Evolutionary conservation across 768 basidiomycete genomes (phyloP), one percentile per base, ranked within the genome.

Genomic region (Macrolepiota dolichaula): DNA sequence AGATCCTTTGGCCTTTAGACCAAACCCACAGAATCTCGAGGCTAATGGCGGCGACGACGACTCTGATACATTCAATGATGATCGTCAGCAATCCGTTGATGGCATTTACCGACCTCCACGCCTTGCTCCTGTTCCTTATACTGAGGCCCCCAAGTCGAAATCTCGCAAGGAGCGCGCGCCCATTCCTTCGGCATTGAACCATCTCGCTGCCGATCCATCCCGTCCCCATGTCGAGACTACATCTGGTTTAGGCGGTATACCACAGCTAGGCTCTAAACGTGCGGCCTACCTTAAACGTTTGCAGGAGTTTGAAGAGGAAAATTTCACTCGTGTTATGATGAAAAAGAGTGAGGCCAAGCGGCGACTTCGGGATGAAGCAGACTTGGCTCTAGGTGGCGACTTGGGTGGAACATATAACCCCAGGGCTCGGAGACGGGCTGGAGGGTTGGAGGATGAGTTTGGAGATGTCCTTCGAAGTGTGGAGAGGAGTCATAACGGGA

Each of bases 1-100:
- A 96, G 96, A 98, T 71, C 94, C 93, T 1, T 79, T 99, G 32
- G 88, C 90, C 2, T 99, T 96, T 82, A 85, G 88, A 47, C 95
- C 96, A 3, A 97, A 98, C 68, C 93, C 93, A 12, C 76, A 85
- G 61, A 89, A 89, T 44, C 79, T 98, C 42, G 69, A 86, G 62
- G 76, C 77, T 57, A 55, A 68, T 17, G 19, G 61, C 4, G 60
- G 62, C 24, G 65, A 64, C 11, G 64, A 65, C 37, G 55, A 49
- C 7, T 64, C 66, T 12, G 64, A 65, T 50, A 60, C 50, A 22
- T 54, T 59, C 12, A 63, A 66, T 22, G 65, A 67, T 46, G 63
- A 64, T n/a, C 47, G 32, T 12, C 58, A 32, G 13, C 56, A 47
- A 19, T 66, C 66, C 25, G 62, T 61, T 4, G 80, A 84, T 60